Base-by-base conservation (phyloP, 805 yeast genomes). In the Yamadazyma laniorum region DNA sequence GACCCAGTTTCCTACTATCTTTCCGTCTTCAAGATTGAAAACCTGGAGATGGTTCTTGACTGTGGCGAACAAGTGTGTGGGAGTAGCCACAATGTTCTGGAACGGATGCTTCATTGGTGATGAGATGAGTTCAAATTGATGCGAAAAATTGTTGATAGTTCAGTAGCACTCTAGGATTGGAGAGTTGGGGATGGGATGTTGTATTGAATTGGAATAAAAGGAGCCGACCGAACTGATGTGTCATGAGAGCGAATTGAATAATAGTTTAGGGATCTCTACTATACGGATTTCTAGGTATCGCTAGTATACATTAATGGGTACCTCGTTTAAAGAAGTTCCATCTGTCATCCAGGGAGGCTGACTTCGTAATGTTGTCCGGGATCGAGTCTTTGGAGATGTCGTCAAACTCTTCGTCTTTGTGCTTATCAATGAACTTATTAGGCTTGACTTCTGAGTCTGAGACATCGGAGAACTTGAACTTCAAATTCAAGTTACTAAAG, bases 61-160 rank as follows among this genome's bases (percentile, higher is more conserved):
- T 1, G 83, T 68, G 1, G 76, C 72, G 58, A 75, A 82, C 12
- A 85, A 55, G 14, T 70, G 56, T 3, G 63, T 55, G 1, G 81
- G 81, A 13, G 62, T 55, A n/a, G 75, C 48, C 3, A 71, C 51
- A 2, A 80, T 56, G 25, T 77, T 66, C 53, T 84, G 91, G 53
- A 79, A 77, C 13, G 93, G 93, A 52, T 85, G 90, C 50, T 80
- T 80, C 79, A 82, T 74, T 14, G n/a, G n/a, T 28, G 28, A 4
- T 21, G 34, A 14, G 37, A 37, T 32, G 41, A 28, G 41, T 17
- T 32, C 9, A 7, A 7, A 9, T 21, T 21, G 23, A 21, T 21
- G 23, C 23, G 23, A 21, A 21, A 21, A 29, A 16, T 15, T 17
- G 21, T 29, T 6, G n/a, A n/a, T n/a, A n/a, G n/a, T n/a, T n/a